Conservation (phyloP, 2,329 filamentous ascomycete genomes). For the Penicillium sp. region DNA sequence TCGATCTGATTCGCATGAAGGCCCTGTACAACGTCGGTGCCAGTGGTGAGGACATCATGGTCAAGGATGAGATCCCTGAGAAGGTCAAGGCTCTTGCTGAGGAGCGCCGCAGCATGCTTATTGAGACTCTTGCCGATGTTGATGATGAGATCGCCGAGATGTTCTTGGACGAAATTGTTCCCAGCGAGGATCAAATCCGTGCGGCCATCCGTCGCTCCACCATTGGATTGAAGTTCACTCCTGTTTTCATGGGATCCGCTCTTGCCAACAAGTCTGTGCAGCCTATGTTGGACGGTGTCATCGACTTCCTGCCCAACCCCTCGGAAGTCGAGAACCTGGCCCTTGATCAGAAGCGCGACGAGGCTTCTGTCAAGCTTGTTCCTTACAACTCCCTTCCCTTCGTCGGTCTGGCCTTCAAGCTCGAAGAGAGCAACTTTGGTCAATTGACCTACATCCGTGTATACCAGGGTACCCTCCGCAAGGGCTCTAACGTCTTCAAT, state of each 20-base stretch:
- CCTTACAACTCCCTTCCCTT: slow-evolving; percentile 94
- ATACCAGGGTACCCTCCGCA: slow-evolving; percentile 88
- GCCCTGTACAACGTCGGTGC: slow-evolving; percentile 88
- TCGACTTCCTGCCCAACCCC: slow-evolving; percentile 93
- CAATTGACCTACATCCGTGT: slow-evolving; percentile 98
- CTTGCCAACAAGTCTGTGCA: slow-evolving; percentile 93
- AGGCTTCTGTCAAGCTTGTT: slow-evolving; percentile 81
- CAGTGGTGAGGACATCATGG: slow-evolving; percentile 74
- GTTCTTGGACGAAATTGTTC: slow-evolving; percentile 83
- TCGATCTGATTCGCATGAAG: slow-evolving; percentile 91
- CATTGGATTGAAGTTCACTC: slow-evolving; percentile 85
- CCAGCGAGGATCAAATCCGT: slow-evolving; percentile 81
- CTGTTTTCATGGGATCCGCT: slow-evolving; percentile 95
- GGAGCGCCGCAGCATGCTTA: slow-evolving; percentile 80
- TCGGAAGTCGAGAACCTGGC: slow-evolving; percentile 85
- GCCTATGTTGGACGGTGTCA: slow-evolving; percentile 94
- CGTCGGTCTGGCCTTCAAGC: slow-evolving; percentile 94
- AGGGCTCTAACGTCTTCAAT: slow-evolving; percentile 90
- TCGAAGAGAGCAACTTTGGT: slow-evolving; percentile 98
- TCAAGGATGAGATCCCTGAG: slow-evolving; percentile 79
- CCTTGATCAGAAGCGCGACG: slow-evolving; percentile 76
- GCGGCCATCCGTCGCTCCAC: slow-evolving; percentile 88
- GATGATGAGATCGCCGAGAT: slow-evolving; percentile 97
- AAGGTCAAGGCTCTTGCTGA: slow-evolving; percentile 73
- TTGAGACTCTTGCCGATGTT: slow-evolving; percentile 94